Evolutionary conservation across 495 filamentous ascomycete species (phyloP).

Genomic region (Achaetomiella virescens): DNA sequence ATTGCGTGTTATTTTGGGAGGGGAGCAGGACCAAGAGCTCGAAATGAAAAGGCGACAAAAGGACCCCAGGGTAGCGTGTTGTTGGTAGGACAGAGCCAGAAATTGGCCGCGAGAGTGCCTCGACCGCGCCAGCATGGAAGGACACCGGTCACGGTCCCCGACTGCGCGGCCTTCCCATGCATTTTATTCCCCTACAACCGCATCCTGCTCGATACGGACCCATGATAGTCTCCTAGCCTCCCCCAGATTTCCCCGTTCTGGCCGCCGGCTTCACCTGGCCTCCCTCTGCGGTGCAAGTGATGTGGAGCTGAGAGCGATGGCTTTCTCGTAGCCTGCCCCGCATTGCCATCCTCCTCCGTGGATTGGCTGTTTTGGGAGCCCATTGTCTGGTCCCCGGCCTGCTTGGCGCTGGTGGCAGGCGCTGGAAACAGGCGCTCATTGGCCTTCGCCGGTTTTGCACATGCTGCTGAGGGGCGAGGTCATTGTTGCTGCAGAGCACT

Average conservation of each 20-base stretch:
- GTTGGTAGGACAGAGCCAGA: constrained; percentile 1
- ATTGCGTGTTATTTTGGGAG: not conserved
- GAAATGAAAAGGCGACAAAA: not conserved
- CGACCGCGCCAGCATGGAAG: not conserved
- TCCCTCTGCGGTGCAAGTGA: constrained; percentile 5
- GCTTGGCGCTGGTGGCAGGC: not conserved
- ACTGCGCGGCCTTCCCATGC: constrained; percentile 8
- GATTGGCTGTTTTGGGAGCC: constrained; percentile 18
- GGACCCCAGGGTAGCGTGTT: not conserved
- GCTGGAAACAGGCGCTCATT: constrained; percentile 6
- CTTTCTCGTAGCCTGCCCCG: constrained; percentile 13
- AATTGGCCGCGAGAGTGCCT: not conserved
- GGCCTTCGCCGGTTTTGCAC: constrained; percentile 3
- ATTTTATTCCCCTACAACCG: not conserved
- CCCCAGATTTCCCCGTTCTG: not conserved
- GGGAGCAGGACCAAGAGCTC: not conserved
- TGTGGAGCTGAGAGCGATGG: constrained; percentile 13
- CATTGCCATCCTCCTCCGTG: constrained; percentile 6
- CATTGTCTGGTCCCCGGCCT: not conserved
- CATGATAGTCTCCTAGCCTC: constrained; percentile 15
- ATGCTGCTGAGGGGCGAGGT: constrained; percentile 8
- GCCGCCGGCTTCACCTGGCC: constrained; percentile 15
- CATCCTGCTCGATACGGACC: not conserved
- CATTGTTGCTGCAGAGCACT: constrained; percentile 6
- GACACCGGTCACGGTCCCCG: not conserved